Percentiles rank a stretch among this genome's conserved stretches.
These are phyloP conservation scores for Hevea brasiliensis DNA, from an alignment of 345 rosid species.

Conservation along the genomic window DNA sequence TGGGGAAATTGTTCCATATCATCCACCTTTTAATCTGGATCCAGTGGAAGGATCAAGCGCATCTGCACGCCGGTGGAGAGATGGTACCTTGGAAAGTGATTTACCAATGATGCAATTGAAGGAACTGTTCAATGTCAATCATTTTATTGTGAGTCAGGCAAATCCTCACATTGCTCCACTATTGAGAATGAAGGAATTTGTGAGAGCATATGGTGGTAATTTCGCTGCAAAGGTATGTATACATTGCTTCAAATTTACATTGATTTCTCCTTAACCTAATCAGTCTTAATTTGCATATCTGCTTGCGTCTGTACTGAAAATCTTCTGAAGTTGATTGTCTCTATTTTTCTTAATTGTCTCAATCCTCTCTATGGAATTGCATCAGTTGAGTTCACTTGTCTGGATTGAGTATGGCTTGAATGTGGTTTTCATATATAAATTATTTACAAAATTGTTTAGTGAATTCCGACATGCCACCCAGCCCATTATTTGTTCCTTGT, in stretches of 20 bases:
- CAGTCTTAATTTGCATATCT: slow-evolving; percentile 3
- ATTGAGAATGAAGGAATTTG: slow-evolving; percentile 71
- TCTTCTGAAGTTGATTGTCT: background rate
- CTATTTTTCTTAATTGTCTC: background rate
- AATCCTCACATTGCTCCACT: slow-evolving; percentile 94
- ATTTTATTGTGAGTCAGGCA: slow-evolving; percentile 97
- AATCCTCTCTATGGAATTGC: background rate
- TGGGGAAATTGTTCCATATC: slow-evolving; percentile 91
- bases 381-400: background rate
- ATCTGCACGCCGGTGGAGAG: slow-evolving; percentile 86
- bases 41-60: slow-evolving; percentile 72
- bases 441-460: background rate
- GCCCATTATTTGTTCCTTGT: background rate
- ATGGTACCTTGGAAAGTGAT: slow-evolving; percentile 97
- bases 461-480: background rate
- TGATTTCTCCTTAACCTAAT: background rate
- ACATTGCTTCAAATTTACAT: background rate
- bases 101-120: slow-evolving; percentile 98
- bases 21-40: slow-evolving; percentile 87
- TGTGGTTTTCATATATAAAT: too few species aligned
- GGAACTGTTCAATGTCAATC: slow-evolving; percentile 94
- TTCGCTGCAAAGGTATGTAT: slow-evolving; percentile 88
- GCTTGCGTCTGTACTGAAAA: background rate
- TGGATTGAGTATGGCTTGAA: background rate
- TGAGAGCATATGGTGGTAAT: slow-evolving; percentile 88